Percentiles rank a stretch among this genome's conserved stretches.
Conservation (phyloP, 2,329 filamentous ascomycete species). For the Claviceps sp. region DNA sequence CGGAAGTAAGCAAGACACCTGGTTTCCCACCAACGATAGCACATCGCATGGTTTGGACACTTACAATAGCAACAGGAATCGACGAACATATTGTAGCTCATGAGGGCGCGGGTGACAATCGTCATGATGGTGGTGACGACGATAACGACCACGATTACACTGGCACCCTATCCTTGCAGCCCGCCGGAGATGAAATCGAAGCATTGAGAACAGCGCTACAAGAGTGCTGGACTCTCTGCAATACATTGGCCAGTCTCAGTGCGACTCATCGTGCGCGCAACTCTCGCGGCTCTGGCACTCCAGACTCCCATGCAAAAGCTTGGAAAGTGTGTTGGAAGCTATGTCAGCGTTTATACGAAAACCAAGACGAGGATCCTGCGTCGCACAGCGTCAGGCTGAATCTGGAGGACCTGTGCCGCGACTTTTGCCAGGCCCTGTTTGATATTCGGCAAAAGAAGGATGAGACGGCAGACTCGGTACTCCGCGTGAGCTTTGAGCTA, state of each 20-base stretch:
- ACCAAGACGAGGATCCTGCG: conserved; percentile 56
- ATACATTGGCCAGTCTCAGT: conserved; percentile 74
- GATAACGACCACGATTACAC: conserved; percentile 31
- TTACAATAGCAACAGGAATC: conserved; percentile 31
- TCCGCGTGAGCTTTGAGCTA: conserved; percentile 86
- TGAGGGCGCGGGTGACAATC: conserved; percentile 9
- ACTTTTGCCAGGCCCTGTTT: conserved; percentile 86
- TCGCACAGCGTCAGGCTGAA: conserved; percentile 58
- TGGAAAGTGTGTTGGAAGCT: conserved; percentile 93
- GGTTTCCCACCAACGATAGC: not conserved
- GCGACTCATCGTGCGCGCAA: conserved; percentile 70
- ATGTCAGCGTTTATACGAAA: conserved; percentile 79
- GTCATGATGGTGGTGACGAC: conserved; percentile 34
- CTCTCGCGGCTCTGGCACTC: conserved; percentile 60
- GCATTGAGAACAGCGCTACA: conserved; percentile 65
- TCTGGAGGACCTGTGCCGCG: conserved; percentile 65
- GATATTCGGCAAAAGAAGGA: conserved; percentile 69
- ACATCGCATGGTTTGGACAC: not conserved
- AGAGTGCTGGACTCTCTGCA: conserved; percentile 90
- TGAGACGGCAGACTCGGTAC: conserved; percentile 68
- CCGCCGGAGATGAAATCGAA: conserved; percentile 45
- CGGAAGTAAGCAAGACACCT: conserved; percentile 44
- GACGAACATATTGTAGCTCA: conserved; percentile 40
- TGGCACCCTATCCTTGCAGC: conserved; percentile 24
- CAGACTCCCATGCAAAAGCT: conserved; percentile 70